A percentile compares a stretch with the other conserved stretches of the same genome.
phyloP scores from a whole-genome alignment of 1,284 basidiomycete species.

The Grifola frondosa region DNA sequence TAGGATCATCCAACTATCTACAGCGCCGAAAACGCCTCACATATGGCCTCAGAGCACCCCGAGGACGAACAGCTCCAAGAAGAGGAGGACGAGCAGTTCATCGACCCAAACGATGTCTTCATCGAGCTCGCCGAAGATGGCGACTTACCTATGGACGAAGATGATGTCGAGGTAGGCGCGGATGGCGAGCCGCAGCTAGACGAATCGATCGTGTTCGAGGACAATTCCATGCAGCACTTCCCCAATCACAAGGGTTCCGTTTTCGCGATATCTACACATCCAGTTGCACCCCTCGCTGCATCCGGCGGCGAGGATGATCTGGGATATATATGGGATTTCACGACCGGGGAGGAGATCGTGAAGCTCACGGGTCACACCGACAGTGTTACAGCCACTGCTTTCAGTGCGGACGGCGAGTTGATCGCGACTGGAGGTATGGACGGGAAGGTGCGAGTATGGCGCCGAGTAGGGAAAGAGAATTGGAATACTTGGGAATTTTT shows the following conservation, averaged over 20 bases:
- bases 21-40: not conserved
- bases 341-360: conserved; percentile 77
- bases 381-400: conserved; percentile 81
- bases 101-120: conserved; percentile 61
- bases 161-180: conserved; percentile 55
- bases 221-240: conserved; percentile 72
- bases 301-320: conserved; percentile 96
- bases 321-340: conserved; percentile 92
- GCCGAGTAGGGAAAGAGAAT: conserved; percentile 71
- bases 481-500: conserved; percentile 90
- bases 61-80: conserved; percentile 41
- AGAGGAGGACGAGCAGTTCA: conserved; percentile 49
- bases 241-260: conserved; percentile 69
- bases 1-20: too few species aligned
- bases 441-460: conserved; percentile 90
- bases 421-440: conserved; percentile 98
- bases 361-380: conserved; percentile 91
- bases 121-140: conserved; percentile 68
- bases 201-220: conserved; percentile 45
- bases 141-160: conserved; percentile 75
- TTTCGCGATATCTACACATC: conserved; percentile 85
- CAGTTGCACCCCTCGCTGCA: conserved; percentile 80
- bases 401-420: conserved; percentile 88
- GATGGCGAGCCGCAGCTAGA: conserved; percentile 34
- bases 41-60: conserved; percentile 26